Base-by-base conservation (phyloP, 176 grass and related monocot species). In the Ampelocalamus luodianensis region DNA sequence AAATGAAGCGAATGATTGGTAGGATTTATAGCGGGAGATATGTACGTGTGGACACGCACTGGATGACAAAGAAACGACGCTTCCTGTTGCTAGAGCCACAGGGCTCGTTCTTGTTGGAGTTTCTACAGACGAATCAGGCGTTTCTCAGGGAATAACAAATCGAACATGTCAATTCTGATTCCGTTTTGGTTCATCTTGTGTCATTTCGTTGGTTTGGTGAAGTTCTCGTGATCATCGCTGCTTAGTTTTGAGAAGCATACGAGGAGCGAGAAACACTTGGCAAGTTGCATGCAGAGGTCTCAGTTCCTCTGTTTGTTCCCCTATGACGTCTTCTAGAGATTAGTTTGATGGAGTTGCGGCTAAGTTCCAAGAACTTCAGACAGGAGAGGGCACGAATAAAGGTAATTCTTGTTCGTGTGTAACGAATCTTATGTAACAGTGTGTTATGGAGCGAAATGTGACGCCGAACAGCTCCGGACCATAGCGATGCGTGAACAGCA, bases 171-270 rank as follows among this genome's bases (percentile, higher is more conserved):
- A 46, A 11, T 46, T 46, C 3, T 64, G n/a, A 12, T 17, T 23
- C 13, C 18, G 15, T 69, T 46, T 8, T 42, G 51, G 10, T 46
- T 12, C 3, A 13, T 46, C 42, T 26, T 51, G 71, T 17, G 23
- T 45, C 32, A 42, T 20, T 55, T 16, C 14, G 6, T 64, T 53
- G 45, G 59, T 5, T 22, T 64, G 5, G 29, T 53, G 26, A 29
- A 23, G 7, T 27, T 38, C 13, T 18, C 18, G 83, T 62, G 18
- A 61, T 59, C 8, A 10, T 77, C 62, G 65, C 54, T 37, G 20
- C 53, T 48, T 85, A 38, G 51, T 85, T 59, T 61, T 71, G 53
- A 61, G 20, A 78, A 78, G 51, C 39, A 24, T 60, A 0, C 20
- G 29, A 74, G 20, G 48, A 77, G 38, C 27, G 29, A 55, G 17